Percentiles rank a stretch among this genome's conserved stretches.
These are phyloP conservation scores for Russula emetica DNA, from an alignment of 768 basidiomycete genomes.

Conservation along the genomic window DNA sequence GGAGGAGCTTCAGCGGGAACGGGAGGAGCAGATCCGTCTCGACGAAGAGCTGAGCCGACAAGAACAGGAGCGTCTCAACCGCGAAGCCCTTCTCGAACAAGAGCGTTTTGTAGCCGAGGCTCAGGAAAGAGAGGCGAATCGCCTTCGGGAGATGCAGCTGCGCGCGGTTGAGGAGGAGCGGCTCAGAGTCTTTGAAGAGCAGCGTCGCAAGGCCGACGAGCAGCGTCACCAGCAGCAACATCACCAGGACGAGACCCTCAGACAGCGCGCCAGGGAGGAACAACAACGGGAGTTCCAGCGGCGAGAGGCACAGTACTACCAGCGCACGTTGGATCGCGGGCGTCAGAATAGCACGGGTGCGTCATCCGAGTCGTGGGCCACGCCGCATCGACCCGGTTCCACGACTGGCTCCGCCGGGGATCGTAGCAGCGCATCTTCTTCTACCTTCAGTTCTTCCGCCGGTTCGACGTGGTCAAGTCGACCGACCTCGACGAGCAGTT, in stretches of 20 bases:
- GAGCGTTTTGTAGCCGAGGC: slow-evolving; percentile 4
- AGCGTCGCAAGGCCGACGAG: slow-evolving; percentile 32
- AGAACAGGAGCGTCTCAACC: slow-evolving; percentile 20
- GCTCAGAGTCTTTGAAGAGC: slow-evolving; percentile 37
- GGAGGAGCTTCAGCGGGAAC: slow-evolving; percentile 18
- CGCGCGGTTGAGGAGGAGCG: slow-evolving; percentile 20
- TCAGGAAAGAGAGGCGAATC: slow-evolving; percentile 9
- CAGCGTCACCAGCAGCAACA: slow-evolving; percentile 32
- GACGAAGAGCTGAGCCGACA: slow-evolving; percentile 24
- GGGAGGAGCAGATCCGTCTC: slow-evolving; percentile 22
- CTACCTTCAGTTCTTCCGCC: slow-evolving; percentile 25
- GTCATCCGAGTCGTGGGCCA: slow-evolving; percentile 10
- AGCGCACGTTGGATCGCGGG: slow-evolving; percentile 26
- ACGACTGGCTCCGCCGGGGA: slow-evolving; percentile 24
- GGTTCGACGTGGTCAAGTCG: slow-evolving; percentile 27
- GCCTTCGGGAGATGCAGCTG: slow-evolving; percentile 4
- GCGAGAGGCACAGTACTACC: slow-evolving; percentile 25
- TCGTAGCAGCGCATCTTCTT: slow-evolving; percentile 29
- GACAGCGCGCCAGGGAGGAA: slow-evolving; percentile 35
- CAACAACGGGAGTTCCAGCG: slow-evolving; percentile 30
- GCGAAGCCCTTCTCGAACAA: slow-evolving; percentile 17
- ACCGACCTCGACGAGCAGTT: slow-evolving; percentile 24
- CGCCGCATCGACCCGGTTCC: slow-evolving; percentile 31
- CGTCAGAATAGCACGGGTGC: slow-evolving; percentile 33
- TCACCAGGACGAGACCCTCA: not conserved